Conservation (phyloP, 805 yeast species). For the Clavispora fructus region DNA sequence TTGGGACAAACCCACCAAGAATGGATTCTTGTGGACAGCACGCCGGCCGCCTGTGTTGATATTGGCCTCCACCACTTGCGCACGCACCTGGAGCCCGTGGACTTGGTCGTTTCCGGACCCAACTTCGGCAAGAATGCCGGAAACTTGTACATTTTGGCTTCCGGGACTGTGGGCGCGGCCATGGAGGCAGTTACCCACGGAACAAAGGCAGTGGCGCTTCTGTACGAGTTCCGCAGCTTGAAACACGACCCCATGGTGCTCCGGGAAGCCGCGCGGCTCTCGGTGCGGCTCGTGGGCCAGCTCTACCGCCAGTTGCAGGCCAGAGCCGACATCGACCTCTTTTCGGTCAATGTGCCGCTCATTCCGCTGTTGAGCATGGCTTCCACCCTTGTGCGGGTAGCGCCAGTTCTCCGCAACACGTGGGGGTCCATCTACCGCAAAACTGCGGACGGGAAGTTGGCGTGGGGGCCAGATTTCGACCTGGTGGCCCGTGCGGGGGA, state of each 20-base stretch:
- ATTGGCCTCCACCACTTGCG: conserved; percentile 74
- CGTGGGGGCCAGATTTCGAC: conserved; percentile 82
- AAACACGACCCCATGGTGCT: conserved; percentile 47
- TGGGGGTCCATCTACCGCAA: conserved; percentile 67
- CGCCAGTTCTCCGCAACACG: conserved; percentile 74
- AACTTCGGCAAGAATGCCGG: conserved; percentile 92
- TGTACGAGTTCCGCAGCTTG: conserved; percentile 70
- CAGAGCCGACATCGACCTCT: conserved; percentile 54
- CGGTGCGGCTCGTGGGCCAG: conserved; percentile 59
- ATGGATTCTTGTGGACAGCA: conserved; percentile 86
- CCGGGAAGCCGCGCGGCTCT: conserved; percentile 59
- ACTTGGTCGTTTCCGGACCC: conserved; percentile 90
- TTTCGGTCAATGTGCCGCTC: conserved; percentile 81
- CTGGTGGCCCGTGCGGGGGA: conserved; percentile 52
- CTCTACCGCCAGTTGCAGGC: conserved; percentile 55
- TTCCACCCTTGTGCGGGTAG: conserved; percentile 57
- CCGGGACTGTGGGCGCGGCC: conserved; percentile 97
- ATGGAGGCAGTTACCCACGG: conserved; percentile 83
- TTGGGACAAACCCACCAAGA: conserved; percentile 48
- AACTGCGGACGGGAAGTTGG: conserved; percentile 37
- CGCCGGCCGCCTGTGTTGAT: conserved; percentile 95
- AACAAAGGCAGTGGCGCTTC: conserved; percentile 70
- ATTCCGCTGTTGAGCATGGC: conserved; percentile 48
- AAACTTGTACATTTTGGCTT: conserved; percentile 79
- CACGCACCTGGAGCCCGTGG: conserved; percentile 54